A percentile compares a stretch with the other conserved stretches of the same genome.
Evolutionary conservation across 441 rosid species (phyloP).

Genomic region (Corymbia calophylla): DNA sequence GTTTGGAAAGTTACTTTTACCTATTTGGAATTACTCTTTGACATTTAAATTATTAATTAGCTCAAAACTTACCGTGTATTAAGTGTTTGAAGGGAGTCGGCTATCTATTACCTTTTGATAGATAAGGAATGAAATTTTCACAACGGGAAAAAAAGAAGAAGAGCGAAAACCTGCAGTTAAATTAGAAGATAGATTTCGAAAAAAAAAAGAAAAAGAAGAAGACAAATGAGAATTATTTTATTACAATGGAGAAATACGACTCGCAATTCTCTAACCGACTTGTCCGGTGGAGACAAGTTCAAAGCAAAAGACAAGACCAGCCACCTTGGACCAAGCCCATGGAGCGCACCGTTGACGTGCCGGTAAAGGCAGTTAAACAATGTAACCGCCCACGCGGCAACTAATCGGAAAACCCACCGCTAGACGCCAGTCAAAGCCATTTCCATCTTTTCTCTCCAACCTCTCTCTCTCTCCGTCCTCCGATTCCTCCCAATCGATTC

Average conservation of each 20-base stretch:
- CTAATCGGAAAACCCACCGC: not conserved
- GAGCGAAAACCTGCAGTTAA: not conserved
- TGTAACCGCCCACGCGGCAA: not conserved
- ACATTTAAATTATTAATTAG: not conserved
- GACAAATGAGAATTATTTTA: not conserved
- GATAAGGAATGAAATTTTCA: not conserved
- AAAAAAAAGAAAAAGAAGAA: not conserved
- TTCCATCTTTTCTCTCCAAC: not conserved
- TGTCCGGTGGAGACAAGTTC: not conserved
- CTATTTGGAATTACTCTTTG: not conserved
- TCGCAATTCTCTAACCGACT: not conserved
- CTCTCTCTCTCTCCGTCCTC: not conserved
- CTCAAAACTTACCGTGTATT: not conserved
- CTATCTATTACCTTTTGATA: accelerated
- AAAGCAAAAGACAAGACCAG: not conserved
- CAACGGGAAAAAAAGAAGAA: not conserved
- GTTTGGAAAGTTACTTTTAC: not conserved
- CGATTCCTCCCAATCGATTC: not conserved
- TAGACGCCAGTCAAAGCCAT: not conserved
- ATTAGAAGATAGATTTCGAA: not conserved
- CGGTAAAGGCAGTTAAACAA: not conserved
- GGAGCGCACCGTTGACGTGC: not conserved
- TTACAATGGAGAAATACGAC: not conserved
- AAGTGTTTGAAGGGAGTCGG: not conserved
- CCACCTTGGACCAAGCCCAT: accelerated